Evolutionary conservation across 2,329 filamentous ascomycete species (phyloP).

Genomic region (Anisogramma anomala): DNA sequence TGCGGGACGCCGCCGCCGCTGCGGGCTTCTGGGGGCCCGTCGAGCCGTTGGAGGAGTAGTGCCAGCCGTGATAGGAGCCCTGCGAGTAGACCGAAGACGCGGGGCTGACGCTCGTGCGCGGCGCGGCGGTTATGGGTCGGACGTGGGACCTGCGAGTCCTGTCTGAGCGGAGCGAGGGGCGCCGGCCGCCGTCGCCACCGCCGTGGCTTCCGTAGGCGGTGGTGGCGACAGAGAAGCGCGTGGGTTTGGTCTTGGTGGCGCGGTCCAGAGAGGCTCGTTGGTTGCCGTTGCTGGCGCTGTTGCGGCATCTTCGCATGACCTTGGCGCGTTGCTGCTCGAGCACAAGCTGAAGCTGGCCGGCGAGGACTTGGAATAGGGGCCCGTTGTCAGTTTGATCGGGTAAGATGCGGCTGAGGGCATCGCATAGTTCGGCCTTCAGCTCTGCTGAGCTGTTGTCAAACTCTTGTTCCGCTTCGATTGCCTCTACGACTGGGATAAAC

Average conservation of each 20-base stretch:
- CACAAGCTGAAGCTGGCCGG: constrained; percentile 13
- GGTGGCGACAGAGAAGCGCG: constrained; percentile 8
- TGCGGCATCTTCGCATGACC: constrained; percentile 9
- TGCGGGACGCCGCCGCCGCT: constrained; percentile 4
- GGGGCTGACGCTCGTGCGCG: constrained; percentile 6
- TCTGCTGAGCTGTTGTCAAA: constrained; percentile 11
- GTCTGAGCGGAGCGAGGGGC: neutral
- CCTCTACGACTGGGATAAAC: constrained; percentile 10
- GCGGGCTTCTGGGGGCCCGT: too few species aligned
- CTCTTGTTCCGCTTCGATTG: constrained; percentile 12
- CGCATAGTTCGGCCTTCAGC: constrained; percentile 10
- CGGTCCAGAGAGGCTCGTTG: neutral
- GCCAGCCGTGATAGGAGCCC: neutral
- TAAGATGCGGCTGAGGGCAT: constrained; percentile 7
- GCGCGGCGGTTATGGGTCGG: neutral
- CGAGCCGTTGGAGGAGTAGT: too few species aligned
- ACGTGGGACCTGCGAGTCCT: constrained; percentile 4
- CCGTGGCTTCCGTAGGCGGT: neutral
- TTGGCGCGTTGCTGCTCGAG: constrained; percentile 13
- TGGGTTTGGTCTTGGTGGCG: neutral
- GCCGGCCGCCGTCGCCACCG: neutral
- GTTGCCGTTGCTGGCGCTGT: neutral
- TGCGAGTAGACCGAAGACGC: constrained; percentile 11
- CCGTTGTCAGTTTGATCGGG: constrained; percentile 9
- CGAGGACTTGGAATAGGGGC: constrained; percentile 7